Conservation (phyloP, 805 yeast species). For the Saturnispora gosingensis region DNA sequence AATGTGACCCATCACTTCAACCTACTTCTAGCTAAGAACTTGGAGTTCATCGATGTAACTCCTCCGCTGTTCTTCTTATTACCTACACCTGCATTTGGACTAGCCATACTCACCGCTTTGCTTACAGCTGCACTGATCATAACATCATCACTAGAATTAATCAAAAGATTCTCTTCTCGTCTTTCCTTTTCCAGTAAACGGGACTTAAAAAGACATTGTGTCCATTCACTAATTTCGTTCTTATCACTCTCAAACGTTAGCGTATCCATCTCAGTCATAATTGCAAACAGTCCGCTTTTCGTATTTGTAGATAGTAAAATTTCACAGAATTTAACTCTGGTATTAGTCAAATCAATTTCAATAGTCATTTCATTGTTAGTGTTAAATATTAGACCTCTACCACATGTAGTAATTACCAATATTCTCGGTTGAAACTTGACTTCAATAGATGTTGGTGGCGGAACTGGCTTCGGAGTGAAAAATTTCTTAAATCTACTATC, state of each 20-base stretch:
- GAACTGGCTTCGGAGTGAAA: conserved; percentile 16
- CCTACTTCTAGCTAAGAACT: conserved; percentile 48
- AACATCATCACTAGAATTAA: conserved; percentile 28
- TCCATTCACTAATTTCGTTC: conserved; percentile 47
- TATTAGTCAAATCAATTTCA: conserved; percentile 46
- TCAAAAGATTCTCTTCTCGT: conserved; percentile 26
- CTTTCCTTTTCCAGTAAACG: conserved; percentile 41
- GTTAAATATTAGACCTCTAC: conserved; percentile 49
- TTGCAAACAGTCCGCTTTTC: conserved; percentile 42
- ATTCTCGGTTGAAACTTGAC: conserved; percentile 35
- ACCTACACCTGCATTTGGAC: conserved; percentile 12
- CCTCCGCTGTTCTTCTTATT: conserved; percentile 6
- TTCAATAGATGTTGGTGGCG: conserved; percentile 9
- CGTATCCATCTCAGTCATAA: conserved; percentile 45
- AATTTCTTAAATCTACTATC: conserved; percentile 23
- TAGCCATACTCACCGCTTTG: conserved; percentile 23
- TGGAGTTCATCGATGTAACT: conserved; percentile 52
- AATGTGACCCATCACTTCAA: conserved; percentile 27
- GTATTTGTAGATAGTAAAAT: conserved; percentile 34
- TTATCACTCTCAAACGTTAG: conserved; percentile 49
- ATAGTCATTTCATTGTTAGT: conserved; percentile 38
- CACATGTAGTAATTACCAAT: conserved; percentile 50
- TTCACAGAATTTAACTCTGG: conserved; percentile 51
- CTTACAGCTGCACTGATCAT: conserved; percentile 30
- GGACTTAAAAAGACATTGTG: conserved; percentile 41